These are phyloP conservation scores for Dactylorhiza incarnata DNA, from an alignment of 106 monocot genomes.

Conservation along the genomic window DNA sequence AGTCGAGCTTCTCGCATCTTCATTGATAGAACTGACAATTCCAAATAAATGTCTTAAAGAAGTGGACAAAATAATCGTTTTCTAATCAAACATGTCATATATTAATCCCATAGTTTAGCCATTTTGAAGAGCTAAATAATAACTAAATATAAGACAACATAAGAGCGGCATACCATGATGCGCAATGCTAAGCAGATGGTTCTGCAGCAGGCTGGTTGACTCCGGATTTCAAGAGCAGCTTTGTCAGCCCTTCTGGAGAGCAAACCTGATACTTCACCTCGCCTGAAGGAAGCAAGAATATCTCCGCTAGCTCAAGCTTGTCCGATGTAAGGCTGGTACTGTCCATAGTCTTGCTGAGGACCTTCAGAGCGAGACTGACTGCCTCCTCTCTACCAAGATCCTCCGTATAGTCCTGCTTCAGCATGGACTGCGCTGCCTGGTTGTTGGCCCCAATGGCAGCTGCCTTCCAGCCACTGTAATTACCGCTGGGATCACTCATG, in stretches of 20 bases:
- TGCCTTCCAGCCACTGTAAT: constrained; percentile 88
- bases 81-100: not conserved
- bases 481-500: constrained; percentile 85
- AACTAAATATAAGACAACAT: not conserved
- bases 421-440: constrained; percentile 89
- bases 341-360: constrained; percentile 95
- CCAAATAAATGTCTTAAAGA: not conserved
- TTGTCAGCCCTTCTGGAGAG: constrained; percentile 46
- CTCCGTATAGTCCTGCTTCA: constrained; percentile 91
- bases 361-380: constrained; percentile 66
- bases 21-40: not conserved
- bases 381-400: constrained; percentile 71
- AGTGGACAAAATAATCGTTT: not conserved
- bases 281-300: constrained; percentile 45
- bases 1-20: no score
- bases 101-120: not conserved
- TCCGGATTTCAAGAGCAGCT: constrained; percentile 65
- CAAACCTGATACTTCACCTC: constrained; percentile 77
- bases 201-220: constrained; percentile 49
- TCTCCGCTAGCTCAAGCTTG: constrained; percentile 83
- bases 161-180: constrained; percentile 6
- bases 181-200: constrained; percentile 3
- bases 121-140: not conserved
- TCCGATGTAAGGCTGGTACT: constrained; percentile 85
- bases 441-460: constrained; percentile 88